Base-by-base conservation (phyloP, 805 yeast species). In the Teunomyces funiuensis region DNA sequence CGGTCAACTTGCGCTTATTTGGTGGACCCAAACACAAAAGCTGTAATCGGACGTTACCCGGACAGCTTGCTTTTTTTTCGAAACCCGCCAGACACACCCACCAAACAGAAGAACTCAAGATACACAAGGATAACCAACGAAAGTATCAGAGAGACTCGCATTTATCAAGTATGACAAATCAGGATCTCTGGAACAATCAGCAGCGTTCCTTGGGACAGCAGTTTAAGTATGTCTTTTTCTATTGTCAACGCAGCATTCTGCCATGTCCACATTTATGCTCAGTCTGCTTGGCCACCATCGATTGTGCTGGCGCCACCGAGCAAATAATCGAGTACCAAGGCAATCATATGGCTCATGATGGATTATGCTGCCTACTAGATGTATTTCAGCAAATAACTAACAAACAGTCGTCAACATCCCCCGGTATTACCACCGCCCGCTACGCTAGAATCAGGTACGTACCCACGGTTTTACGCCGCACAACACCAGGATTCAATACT, bases 361-460 rank as follows among this genome's bases (percentile, higher is more conserved):
- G 27, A 20, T 11, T 17, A 3, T 22, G 9, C 25, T 5, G 25
- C 10, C 25, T 11, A 22, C 10, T 22, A 9, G 10, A n/a, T 11
- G 17, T 5, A 17, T 20, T 13, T 10, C 15, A 15, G 13, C 29
- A 13, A 15, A 36, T 16, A 25, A 23, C 28, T 23, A 36, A 23
- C 31, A 15, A 39, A 37, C 46, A 77, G 82, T 50, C 81, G 79
- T 54, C 82, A 75, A 57, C 77, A 66, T 37, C 79, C 81, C 5
- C 82, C 82, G 8, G 81, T 78, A 13, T 65, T 79, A 46, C 83
- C 83, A 5, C 82, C 83, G 9, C 83, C 83, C 13, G 77, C 78
- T 13, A 62, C 73, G 29, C 63, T 76, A 46, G 80, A 76, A 52
- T 64, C 74, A 41, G 75, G 78, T 70, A 69, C 40, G 75, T 71